These are phyloP conservation scores for Vararia minispora DNA, from an alignment of 768 basidiomycete genomes.

Conservation along the genomic window DNA sequence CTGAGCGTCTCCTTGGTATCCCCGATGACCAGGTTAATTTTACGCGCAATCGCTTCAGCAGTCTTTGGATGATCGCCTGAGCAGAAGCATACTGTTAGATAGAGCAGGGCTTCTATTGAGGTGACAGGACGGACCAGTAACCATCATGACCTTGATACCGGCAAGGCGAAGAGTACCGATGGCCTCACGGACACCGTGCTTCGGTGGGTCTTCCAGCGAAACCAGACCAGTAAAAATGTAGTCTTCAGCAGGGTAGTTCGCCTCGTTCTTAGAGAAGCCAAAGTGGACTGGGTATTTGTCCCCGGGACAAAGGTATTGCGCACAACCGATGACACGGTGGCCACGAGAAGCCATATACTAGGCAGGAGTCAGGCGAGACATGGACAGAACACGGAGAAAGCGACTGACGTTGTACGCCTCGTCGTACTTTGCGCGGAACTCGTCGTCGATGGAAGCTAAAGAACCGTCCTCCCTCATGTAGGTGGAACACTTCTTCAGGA, in stretches of 20 bases:
- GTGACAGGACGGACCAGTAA: constrained; percentile 45
- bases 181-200: constrained; percentile 61
- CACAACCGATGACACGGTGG: constrained; percentile 66
- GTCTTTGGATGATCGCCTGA: constrained; percentile 62
- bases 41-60: constrained; percentile 62
- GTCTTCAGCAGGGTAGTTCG: constrained; percentile 38
- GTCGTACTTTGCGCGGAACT: constrained; percentile 43
- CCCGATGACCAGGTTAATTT: constrained; percentile 59
- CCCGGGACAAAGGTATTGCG: constrained; percentile 42
- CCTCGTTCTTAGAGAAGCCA: constrained; percentile 43
- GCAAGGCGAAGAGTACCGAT: constrained; percentile 61
- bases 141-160: constrained; percentile 72
- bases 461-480: constrained; percentile 46
- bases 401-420: constrained; percentile 45
- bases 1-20: constrained; percentile 53
- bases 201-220: constrained; percentile 61
- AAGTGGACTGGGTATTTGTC: constrained; percentile 34
- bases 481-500: constrained; percentile 51
- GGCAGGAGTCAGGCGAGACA: not conserved
- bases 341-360: constrained; percentile 73
- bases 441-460: constrained; percentile 37
- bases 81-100: too few species aligned
- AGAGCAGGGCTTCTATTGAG: too few species aligned
- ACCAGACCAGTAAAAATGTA: constrained; percentile 59
- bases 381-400: not conserved